Evolutionary conservation across 495 filamentous ascomycete species (phyloP).

Genomic region (Massariosphaeria phaeospora): DNA sequence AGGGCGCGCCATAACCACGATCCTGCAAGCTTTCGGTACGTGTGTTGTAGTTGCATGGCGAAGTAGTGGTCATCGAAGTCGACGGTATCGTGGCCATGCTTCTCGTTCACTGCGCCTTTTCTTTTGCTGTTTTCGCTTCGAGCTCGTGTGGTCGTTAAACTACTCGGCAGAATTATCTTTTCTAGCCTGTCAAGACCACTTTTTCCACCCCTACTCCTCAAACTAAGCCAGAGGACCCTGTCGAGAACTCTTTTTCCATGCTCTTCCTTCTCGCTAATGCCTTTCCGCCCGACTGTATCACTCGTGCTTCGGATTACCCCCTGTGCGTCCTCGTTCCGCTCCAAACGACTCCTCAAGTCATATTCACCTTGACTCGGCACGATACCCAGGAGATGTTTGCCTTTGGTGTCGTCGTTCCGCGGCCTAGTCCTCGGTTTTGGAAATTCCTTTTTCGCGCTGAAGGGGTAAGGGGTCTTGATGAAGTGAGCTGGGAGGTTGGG

Average conservation of each 20-base stretch:
- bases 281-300: neutral
- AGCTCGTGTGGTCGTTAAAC: constrained; percentile 8
- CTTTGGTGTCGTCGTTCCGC: constrained; percentile 1
- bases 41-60: neutral
- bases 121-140: neutral
- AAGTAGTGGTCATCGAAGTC: constrained; percentile 23
- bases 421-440: constrained; percentile 1
- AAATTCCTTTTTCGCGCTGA: constrained; percentile 14
- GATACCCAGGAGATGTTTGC: constrained; percentile 10
- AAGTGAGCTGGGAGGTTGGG: constrained; percentile 13
- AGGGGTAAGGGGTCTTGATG: constrained; percentile 21
- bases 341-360: neutral
- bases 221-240: neutral
- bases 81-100: neutral
- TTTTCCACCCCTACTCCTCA: neutral
- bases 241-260: neutral
- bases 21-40: constrained; percentile 7
- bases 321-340: constrained; percentile 3
- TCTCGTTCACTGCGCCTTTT: neutral
- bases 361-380: constrained; percentile 8
- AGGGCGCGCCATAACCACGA: constrained; percentile 1
- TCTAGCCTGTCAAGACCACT: neutral
- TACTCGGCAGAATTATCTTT: constrained; percentile 7
- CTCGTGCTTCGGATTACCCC: neutral
- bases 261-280: neutral